Evolutionary conservation across 2,329 filamentous ascomycete species (phyloP), one percentile per base, ranked within the genome.

Genomic region (Aulographum hederae): DNA sequence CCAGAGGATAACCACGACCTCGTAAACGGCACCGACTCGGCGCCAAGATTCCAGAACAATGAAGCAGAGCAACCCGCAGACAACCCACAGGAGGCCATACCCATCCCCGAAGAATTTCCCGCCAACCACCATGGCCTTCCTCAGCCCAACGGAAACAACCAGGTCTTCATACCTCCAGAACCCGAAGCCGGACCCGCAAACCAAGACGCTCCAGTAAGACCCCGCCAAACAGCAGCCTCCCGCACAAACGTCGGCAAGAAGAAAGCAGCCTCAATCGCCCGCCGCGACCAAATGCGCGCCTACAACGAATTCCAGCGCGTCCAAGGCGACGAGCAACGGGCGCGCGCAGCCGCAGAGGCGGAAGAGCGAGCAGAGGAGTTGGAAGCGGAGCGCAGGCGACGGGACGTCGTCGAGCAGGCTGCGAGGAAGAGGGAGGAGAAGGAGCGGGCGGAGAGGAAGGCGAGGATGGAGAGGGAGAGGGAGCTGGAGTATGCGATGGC

Each of bases 281-380:
- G 57, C 13, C 50, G 50, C 33, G 58, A 64, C 35, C 50, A 56
- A 36, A 46, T 50, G 1, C 42, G 53, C 12, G 51, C 51, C 12
- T 65, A 65, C 42, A 52, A 64, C 41, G 62, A 65, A 39, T 65
- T 64, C 39, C 47, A 56, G 37, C 49, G 59, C 2, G 52, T 56
- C 11, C 58, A 63, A 45, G 59, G 57, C 4, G 60, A 63, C 27
- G 48, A 55, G 14, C 54, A 60, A 14, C 49, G 58, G 1, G 46
- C 53, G 2, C 44, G 44, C 8, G 59, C 61, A 6, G 56, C 52
- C 0, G 54, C 53, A 28, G 54, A 52, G 4, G 51, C 51, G 0
- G 54, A 54, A 14, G 60, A 62, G 40, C 51, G 61, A 2, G 58
- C 63, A 32, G 56, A 53, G 4, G 47, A 46, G 8, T 39, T 57